Conservation (phyloP, 2,329 filamentous ascomycete species). For the Magnaporthiopsis incrustans region DNA sequence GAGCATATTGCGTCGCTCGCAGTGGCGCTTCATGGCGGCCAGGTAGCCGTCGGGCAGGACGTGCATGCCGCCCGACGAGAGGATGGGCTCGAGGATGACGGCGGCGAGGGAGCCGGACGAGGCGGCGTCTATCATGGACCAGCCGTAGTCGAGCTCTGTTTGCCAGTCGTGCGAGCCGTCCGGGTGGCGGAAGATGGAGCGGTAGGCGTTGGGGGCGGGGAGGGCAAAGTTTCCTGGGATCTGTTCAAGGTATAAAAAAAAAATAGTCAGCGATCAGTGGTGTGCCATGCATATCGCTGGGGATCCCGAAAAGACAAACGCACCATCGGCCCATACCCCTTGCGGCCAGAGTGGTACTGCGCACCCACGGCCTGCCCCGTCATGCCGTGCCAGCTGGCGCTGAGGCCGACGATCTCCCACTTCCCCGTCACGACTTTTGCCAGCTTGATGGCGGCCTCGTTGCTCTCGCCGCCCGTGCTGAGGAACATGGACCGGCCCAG, state of each 20-base stretch:
- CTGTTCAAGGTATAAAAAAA: no score
- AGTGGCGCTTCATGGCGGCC: conserved; percentile 40
- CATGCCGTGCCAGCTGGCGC: conserved; percentile 52
- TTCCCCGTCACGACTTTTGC: conserved; percentile 56
- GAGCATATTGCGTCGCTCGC: conserved; percentile 45
- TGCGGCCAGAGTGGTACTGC: conserved; percentile 45
- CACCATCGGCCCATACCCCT: conserved; percentile 29
- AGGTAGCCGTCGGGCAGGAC: conserved; percentile 48
- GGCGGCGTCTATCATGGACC: conserved; percentile 50
- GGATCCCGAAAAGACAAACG: not conserved
- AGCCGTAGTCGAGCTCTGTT: conserved; percentile 55
- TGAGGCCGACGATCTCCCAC: conserved; percentile 54
- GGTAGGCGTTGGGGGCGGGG: conserved; percentile 52
- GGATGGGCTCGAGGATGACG: conserved; percentile 53
- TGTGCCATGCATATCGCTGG: no score
- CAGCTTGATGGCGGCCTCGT: conserved; percentile 55
- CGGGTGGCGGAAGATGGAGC: conserved; percentile 49
- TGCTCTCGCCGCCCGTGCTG: conserved; percentile 45
- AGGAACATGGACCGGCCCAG: conserved; percentile 49
- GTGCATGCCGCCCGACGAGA: conserved; percentile 48
- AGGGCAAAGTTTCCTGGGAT: conserved; percentile 51
- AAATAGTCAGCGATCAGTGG: no score
- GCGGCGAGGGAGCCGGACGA: conserved; percentile 53
- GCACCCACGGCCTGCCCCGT: conserved; percentile 44
- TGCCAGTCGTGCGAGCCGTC: conserved; percentile 60